Conservation (phyloP, 257 asterid genomes). For the Solanum tarijense region DNA sequence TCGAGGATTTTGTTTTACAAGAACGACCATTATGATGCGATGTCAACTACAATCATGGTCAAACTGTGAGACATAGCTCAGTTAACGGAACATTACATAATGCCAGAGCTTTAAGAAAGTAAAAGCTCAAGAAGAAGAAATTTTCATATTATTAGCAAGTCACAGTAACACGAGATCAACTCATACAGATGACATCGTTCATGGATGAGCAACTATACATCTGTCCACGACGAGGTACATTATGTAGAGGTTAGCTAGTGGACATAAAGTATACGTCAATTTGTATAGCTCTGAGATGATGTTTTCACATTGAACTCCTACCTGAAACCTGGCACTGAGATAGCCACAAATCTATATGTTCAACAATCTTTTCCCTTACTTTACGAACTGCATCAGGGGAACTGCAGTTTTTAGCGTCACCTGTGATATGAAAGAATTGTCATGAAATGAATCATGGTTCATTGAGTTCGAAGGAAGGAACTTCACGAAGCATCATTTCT, state of each 20-base stretch:
- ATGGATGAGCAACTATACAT: conserved; percentile 5
- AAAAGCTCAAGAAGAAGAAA: background rate
- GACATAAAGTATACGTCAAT: background rate
- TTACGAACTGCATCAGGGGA: conserved; percentile 66
- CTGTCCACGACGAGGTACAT: background rate
- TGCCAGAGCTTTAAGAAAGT: background rate
- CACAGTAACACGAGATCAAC: background rate
- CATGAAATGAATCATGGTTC: background rate
- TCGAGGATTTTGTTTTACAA: background rate
- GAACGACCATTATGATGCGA: background rate
- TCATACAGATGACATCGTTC: background rate
- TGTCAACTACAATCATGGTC: background rate
- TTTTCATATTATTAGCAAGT: background rate
- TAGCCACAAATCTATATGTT: conserved; percentile 68
- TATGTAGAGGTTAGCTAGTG: background rate
- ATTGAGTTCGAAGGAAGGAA: background rate
- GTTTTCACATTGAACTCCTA: conserved; percentile 38
- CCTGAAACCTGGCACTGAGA: conserved; percentile 59
- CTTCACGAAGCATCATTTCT: background rate
- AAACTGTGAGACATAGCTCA: background rate
- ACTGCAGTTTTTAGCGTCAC: conserved; percentile 64
- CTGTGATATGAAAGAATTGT: conserved; percentile 23
- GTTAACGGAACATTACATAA: background rate
- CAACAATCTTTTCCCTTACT: conserved; percentile 59
- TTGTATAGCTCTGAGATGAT: background rate